A percentile compares a stretch with the other conserved stretches of the same genome.
Evolutionary conservation across 176 grass and related monocot genomes (phyloP).

Genomic region (Eremochloa ophiuroides): DNA sequence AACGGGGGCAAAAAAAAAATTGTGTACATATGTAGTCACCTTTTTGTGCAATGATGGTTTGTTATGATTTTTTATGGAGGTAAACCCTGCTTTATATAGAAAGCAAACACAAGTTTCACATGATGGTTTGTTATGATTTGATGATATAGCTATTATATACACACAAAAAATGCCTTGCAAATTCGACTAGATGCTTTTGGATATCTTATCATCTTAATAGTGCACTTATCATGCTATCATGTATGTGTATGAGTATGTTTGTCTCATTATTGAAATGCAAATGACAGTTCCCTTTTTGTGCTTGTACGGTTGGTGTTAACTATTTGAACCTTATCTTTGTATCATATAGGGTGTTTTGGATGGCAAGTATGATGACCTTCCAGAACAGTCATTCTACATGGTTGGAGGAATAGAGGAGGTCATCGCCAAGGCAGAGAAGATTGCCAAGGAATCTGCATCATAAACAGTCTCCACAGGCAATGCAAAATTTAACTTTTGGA

Average conservation of each 20-base stretch:
- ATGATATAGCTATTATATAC: background rate
- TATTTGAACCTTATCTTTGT: constrained; percentile 5
- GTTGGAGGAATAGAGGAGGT: constrained; percentile 95
- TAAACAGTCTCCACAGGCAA: constrained; percentile 26
- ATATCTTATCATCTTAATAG: background rate
- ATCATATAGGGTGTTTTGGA: constrained; percentile 72
- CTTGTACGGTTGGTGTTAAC: background rate
- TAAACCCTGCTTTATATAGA: background rate
- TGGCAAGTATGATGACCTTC: constrained; percentile 84
- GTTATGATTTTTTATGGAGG: background rate
- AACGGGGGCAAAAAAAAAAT: background rate
- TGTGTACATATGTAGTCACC: background rate
- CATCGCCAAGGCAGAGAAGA: constrained; percentile 91
- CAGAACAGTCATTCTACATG: constrained; percentile 95
- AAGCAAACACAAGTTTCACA: background rate
- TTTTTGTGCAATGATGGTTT: background rate
- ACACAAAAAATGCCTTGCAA: background rate
- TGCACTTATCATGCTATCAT: background rate
- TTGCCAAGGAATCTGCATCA: constrained; percentile 74
- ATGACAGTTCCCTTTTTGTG: background rate
- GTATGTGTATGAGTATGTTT: background rate
- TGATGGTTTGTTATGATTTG: background rate
- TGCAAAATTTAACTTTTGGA: constrained; percentile 23
- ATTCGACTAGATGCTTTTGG: background rate
- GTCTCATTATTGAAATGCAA: background rate